Percentiles rank a stretch among this genome's conserved stretches.
phyloP scores from a whole-genome alignment of 495 filamentous ascomycete genomes.

The Wilcoxina mikolae region DNA sequence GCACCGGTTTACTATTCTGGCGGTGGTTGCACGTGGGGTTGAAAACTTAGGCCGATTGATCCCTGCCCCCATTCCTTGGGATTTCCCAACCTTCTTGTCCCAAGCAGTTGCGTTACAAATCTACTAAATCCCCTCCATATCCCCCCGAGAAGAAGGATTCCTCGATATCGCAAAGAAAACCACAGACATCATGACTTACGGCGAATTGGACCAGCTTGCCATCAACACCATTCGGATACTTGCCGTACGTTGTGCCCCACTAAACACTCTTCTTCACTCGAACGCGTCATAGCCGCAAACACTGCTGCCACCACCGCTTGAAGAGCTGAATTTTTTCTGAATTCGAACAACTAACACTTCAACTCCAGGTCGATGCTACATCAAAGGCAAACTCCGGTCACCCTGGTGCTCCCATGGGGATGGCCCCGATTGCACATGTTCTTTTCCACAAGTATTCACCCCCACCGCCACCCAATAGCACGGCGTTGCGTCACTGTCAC shows the following conservation, averaged over 20 bases:
- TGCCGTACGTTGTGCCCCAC: slow-evolving; percentile 51
- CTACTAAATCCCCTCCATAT: slow-evolving; percentile 1
- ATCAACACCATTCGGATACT: slow-evolving; percentile 97
- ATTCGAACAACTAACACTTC: background rate
- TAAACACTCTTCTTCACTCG: background rate
- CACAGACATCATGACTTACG: slow-evolving; percentile 63
- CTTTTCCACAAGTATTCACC: slow-evolving; percentile 64
- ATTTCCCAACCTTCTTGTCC: background rate
- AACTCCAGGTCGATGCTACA: slow-evolving; percentile 81
- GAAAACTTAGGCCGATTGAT: too few relatives aligned
- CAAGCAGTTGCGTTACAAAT: background rate
- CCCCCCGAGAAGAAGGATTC: background rate
- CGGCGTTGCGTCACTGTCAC: background rate
- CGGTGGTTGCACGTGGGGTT: too few relatives aligned
- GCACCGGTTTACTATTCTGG: too few relatives aligned
- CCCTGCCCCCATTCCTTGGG: too few relatives aligned
- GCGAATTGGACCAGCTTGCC: slow-evolving; percentile 68
- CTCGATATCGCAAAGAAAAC: background rate
- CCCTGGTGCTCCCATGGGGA: slow-evolving; percentile 97
- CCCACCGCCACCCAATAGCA: background rate
- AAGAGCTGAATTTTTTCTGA: background rate
- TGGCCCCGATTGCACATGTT: slow-evolving; percentile 94
- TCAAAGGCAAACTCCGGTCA: slow-evolving; percentile 92
- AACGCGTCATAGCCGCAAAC: too few relatives aligned
- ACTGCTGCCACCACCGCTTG: slow-evolving; percentile 26